These are phyloP conservation scores for Cicer judaicum DNA, from an alignment of 306 rosid species.

Conservation along the genomic window DNA sequence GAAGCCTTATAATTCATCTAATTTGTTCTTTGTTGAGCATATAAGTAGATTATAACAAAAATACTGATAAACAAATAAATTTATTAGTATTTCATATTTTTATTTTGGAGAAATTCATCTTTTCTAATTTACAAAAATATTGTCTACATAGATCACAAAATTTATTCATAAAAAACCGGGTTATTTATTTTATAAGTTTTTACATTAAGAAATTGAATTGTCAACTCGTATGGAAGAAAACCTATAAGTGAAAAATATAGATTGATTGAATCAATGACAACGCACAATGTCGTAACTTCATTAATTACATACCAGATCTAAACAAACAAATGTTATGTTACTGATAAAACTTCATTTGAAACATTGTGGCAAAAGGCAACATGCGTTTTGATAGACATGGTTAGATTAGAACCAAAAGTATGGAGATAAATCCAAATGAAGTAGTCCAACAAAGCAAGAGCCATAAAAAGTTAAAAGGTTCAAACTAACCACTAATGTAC, in stretches of 20 bases:
- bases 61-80: no score
- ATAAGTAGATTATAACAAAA: no score
- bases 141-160: not conserved
- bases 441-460: slow-evolving; percentile 6
- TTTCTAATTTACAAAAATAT: no score
- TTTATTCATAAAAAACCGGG: no score
- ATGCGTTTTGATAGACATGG: not conserved
- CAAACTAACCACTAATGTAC: not conserved
- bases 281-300: no score
- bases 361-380: not conserved
- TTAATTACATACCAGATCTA: not conserved
- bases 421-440: not conserved
- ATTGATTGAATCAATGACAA: not conserved
- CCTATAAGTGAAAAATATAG: not conserved
- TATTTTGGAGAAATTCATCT: no score
- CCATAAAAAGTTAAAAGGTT: not conserved
- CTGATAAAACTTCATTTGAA: not conserved
- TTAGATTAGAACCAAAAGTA: not conserved
- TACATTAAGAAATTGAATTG: not conserved
- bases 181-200: no score
- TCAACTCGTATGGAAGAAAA: not conserved
- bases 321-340: not conserved
- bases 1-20: slow-evolving; percentile 11
- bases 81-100: no score
- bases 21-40: not conserved